Evolutionary conservation across 805 yeast species (phyloP).

Genomic region (Kodamaea neixiangensis): DNA sequence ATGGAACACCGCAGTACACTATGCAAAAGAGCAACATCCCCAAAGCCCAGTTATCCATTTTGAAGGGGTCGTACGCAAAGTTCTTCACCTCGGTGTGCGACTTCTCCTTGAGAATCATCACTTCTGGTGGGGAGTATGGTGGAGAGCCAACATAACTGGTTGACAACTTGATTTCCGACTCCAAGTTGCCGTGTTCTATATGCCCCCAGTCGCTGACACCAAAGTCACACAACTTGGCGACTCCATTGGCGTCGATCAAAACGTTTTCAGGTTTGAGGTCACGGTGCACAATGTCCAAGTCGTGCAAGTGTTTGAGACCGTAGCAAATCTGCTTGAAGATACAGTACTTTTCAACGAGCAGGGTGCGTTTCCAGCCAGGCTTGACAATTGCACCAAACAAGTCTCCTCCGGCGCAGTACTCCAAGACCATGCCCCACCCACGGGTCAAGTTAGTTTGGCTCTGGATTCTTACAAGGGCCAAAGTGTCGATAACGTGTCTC

Average conservation of each 20-base stretch:
- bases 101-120: conserved; percentile 49
- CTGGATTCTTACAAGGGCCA: conserved; percentile 57
- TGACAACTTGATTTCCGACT: conserved; percentile 39
- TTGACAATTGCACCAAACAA: conserved; percentile 54
- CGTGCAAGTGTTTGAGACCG: conserved; percentile 65
- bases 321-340: conserved; percentile 66
- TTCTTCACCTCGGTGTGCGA: conserved; percentile 32
- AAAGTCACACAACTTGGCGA: conserved; percentile 71
- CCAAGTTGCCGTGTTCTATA: conserved; percentile 50
- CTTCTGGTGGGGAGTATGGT: conserved; percentile 81
- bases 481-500: conserved; percentile 60
- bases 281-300: conserved; percentile 65
- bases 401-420: conserved; percentile 63
- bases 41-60: conserved; percentile 72
- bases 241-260: conserved; percentile 57
- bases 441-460: conserved; percentile 54
- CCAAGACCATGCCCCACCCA: conserved; percentile 79
- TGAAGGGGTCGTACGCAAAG: conserved; percentile 60
- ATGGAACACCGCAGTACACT: conserved; percentile 61
- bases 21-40: conserved; percentile 69
- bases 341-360: conserved; percentile 58
- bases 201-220: conserved; percentile 73
- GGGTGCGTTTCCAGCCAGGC: conserved; percentile 59
- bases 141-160: conserved; percentile 72
- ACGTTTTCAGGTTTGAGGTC: conserved; percentile 79